Conservation (phyloP, 139 green algal species). For the Tetratostichococcus sp. region DNA sequence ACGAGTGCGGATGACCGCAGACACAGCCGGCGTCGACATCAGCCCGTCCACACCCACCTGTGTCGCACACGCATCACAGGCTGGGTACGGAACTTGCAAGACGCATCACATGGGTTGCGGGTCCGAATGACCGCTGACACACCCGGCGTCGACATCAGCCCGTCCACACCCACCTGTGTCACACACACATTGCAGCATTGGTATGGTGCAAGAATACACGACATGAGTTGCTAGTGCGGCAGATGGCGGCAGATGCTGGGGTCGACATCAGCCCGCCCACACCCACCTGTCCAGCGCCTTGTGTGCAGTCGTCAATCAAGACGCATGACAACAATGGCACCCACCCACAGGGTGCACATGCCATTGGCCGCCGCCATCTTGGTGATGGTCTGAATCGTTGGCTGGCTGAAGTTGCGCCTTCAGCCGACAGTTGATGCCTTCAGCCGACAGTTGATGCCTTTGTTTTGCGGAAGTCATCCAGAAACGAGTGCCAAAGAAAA, state of each 20-base stretch:
- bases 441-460: too few relatives aligned
- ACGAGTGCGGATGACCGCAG: constrained; percentile 79
- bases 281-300: constrained; percentile 48
- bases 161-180: constrained; percentile 41
- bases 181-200: too few relatives aligned
- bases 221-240: constrained; percentile 70
- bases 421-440: too few relatives aligned
- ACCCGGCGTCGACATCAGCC: constrained; percentile 84
- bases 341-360: constrained; percentile 22
- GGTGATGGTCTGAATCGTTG: constrained; percentile 86
- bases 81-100: too few relatives aligned
- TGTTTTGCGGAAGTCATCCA: too few relatives aligned
- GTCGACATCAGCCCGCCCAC: constrained; percentile 86
- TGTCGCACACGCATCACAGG: too few relatives aligned
- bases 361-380: constrained; percentile 83
- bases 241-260: constrained; percentile 83
- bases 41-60: constrained; percentile 54
- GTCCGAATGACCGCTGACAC: constrained; percentile 84
- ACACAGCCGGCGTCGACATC: constrained; percentile 86
- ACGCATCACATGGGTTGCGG: constrained; percentile 24
- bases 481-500: too few relatives aligned
- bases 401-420: constrained; percentile 53
- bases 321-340: too few relatives aligned
- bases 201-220: too few relatives aligned
- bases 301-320: too few relatives aligned